A percentile compares a stretch with the other conserved stretches of the same genome.
These are phyloP conservation scores for Parathielavia hyrcaniae DNA, from an alignment of 495 filamentous ascomycete species.

Conservation along the genomic window DNA sequence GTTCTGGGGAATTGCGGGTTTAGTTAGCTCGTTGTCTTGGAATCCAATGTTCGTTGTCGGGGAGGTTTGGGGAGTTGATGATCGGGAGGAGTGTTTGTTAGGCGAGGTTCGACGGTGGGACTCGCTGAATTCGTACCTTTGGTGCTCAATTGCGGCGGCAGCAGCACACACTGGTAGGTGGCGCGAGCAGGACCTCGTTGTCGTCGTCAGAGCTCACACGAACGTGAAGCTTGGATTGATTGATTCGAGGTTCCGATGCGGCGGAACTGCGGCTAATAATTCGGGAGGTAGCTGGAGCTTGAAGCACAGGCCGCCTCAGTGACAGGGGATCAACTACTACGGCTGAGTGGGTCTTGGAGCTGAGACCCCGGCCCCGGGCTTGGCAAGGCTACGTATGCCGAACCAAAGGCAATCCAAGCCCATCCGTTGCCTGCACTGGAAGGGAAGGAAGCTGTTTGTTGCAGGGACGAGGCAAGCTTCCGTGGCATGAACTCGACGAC, in stretches of 20 bases:
- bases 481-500: slow-evolving; percentile 22
- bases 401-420: slow-evolving; percentile 14
- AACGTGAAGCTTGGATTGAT: slow-evolving; percentile 9
- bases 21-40: no score
- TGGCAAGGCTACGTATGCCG: slow-evolving; percentile 40
- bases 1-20: no score
- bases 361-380: slow-evolving; percentile 16
- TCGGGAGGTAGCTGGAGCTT: not conserved
- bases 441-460: slow-evolving; percentile 7
- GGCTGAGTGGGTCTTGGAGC: slow-evolving; percentile 12
- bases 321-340: slow-evolving; percentile 8
- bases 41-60: not conserved
- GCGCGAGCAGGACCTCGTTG: slow-evolving; percentile 3
- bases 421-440: not conserved
- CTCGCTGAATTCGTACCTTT: not conserved
- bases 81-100: not conserved
- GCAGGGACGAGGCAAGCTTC: slow-evolving; percentile 14
- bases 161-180: not conserved
- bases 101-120: not conserved
- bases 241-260: slow-evolving; percentile 14
- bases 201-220: not conserved
- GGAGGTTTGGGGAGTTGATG: not conserved
- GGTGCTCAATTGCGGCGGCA: slow-evolving; percentile 9
- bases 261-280: slow-evolving; percentile 26
- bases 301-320: slow-evolving; percentile 9